A percentile compares a stretch with the other conserved stretches of the same genome.
Conservation (phyloP, 2,329 filamentous ascomycete genomes). For the Claviceps cyperi region DNA sequence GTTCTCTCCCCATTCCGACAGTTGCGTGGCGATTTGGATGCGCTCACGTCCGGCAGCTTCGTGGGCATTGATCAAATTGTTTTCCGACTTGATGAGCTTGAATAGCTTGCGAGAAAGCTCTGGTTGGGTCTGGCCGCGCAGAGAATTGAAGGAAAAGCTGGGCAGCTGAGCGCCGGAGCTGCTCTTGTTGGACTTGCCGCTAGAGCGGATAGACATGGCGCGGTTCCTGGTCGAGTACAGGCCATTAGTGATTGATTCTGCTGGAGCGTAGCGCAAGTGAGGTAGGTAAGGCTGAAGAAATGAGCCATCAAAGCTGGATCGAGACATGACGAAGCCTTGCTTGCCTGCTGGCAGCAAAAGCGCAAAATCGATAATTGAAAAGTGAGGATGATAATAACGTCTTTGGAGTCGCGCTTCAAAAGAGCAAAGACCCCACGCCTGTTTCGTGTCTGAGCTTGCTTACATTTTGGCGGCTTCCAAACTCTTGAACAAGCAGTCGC, state of each 20-base stretch:
- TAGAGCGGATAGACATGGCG: conserved; percentile 58
- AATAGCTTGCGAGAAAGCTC: conserved; percentile 81
- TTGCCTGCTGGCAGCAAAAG: not conserved
- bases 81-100: conserved; percentile 89
- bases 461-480: conserved; percentile 6
- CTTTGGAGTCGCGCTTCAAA: not conserved
- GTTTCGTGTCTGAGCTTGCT: not conserved
- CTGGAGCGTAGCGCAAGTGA: conserved; percentile 7
- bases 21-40: conserved; percentile 69
- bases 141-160: conserved; percentile 72
- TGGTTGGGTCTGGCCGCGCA: conserved; percentile 72
- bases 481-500: not conserved
- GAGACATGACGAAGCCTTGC: conserved; percentile 15
- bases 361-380: not conserved
- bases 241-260: conserved; percentile 15
- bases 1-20: conserved; percentile 92
- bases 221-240: conserved; percentile 44
- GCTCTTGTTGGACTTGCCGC: conserved; percentile 35
- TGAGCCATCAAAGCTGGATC: conserved; percentile 17
- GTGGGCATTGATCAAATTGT: conserved; percentile 72
- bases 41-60: conserved; percentile 77
- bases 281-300: conserved; percentile 9
- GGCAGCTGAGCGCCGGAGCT: conserved; percentile 30
- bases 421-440: not conserved
- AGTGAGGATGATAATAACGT: not conserved